Percentiles rank a stretch among this genome's conserved stretches.
These are phyloP conservation scores for Scytalidium lignicola DNA, from an alignment of 2,329 filamentous ascomycete species.

Conservation along the genomic window DNA sequence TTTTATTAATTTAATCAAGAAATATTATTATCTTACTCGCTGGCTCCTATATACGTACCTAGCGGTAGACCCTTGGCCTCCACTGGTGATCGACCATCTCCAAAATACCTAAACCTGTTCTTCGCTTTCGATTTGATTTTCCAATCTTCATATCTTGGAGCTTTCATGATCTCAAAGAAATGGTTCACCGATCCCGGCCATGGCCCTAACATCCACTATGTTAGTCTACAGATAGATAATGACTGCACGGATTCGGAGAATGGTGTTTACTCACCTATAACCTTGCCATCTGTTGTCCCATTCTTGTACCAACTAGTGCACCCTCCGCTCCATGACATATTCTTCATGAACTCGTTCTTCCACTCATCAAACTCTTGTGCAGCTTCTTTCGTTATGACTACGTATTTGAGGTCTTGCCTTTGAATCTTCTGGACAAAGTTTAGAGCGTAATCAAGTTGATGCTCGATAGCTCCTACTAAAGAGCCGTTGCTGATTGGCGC, in stretches of 20 bases:
- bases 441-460: background rate
- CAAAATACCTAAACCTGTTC: background rate
- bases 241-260: too few relatives aligned
- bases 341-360: background rate
- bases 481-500: slow-evolving; percentile 1
- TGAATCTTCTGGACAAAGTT: background rate
- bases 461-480: background rate
- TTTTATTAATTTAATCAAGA: too few relatives aligned
- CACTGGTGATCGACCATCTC: slow-evolving; percentile 21
- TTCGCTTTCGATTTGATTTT: background rate
- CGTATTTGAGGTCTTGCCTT: background rate
- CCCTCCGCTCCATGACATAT: slow-evolving; percentile 1
- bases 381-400: background rate
- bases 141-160: slow-evolving; percentile 1
- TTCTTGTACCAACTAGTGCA: slow-evolving; percentile 3
- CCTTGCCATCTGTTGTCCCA: background rate
- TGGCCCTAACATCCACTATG: background rate
- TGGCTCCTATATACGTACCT: background rate
- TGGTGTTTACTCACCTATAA: background rate
- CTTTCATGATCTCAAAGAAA: slow-evolving; percentile 1
- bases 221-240: too few relatives aligned
- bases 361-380: background rate
- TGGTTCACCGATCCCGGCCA: slow-evolving; percentile 1
- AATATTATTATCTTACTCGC: too few relatives aligned
- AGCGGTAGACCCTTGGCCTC: slow-evolving; percentile 20